Percentiles rank a stretch among this genome's conserved stretches.
These are phyloP conservation scores for Stachybotrys echinatus DNA, from an alignment of 2,329 filamentous ascomycete genomes.

Conservation along the genomic window DNA sequence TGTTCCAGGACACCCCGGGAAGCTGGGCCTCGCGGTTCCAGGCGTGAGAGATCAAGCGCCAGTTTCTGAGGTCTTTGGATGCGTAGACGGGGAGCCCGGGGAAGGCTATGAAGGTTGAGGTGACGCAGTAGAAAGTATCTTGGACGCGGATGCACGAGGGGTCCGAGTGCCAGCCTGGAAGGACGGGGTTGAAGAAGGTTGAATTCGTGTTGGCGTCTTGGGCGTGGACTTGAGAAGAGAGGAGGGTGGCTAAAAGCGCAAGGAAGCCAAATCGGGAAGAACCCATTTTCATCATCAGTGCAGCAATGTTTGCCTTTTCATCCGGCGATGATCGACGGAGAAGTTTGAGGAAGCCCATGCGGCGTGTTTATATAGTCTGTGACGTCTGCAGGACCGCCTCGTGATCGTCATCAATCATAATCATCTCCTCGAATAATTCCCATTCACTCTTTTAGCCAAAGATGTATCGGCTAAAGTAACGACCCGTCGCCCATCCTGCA, in stretches of 20 bases:
- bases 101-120: conserved; percentile 45
- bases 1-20: not conserved
- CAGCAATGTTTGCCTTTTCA: too few relatives aligned
- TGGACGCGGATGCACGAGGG: conserved; percentile 35
- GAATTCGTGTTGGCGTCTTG: too few relatives aligned
- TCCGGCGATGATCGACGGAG: too few relatives aligned
- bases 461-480: too few relatives aligned
- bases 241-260: not conserved
- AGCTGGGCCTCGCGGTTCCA: conserved; percentile 6
- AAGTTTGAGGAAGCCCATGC: too few relatives aligned
- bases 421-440: too few relatives aligned
- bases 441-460: too few relatives aligned
- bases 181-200: conserved; percentile 31
- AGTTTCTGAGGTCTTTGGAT: conserved; percentile 41
- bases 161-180: conserved; percentile 43
- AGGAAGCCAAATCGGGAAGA: not conserved
- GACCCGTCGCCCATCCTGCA: too few relatives aligned
- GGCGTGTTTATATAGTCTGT: too few relatives aligned
- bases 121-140: conserved; percentile 42
- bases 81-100: conserved; percentile 46
- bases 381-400: too few relatives aligned
- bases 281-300: too few relatives aligned
- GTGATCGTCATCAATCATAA: too few relatives aligned
- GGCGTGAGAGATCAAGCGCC: conserved; percentile 28
- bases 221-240: not conserved